These are phyloP conservation scores for Whalleya microplaca DNA, from an alignment of 2,329 filamentous ascomycete species.

Conservation along the genomic window DNA sequence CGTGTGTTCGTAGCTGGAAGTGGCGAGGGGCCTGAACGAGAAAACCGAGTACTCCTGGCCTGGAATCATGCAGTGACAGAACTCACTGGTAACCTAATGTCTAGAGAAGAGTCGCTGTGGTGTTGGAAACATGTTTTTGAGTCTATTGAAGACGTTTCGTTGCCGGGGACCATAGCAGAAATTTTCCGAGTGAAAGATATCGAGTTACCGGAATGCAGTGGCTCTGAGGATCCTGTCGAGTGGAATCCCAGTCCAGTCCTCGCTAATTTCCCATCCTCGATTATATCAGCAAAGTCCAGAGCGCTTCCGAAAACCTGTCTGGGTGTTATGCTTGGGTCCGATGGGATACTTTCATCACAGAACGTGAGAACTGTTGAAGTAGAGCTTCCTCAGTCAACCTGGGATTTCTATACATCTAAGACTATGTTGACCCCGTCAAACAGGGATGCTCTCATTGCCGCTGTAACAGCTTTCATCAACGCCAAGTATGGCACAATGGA, in stretches of 20 bases:
- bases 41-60: conserved; percentile 12
- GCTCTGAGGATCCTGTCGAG: conserved; percentile 9
- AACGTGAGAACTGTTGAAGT: not conserved
- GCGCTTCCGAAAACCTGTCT: conserved; percentile 7
- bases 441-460: conserved; percentile 11
- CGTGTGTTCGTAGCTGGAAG: conserved; percentile 15
- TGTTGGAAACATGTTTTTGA: conserved; percentile 21
- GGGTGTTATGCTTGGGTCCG: conserved; percentile 17
- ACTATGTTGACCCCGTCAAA: not conserved
- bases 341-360: not conserved
- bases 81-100: conserved; percentile 13
- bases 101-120: not conserved
- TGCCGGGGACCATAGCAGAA: not conserved
- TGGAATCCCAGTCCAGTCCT: conserved; percentile 23
- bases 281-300: not conserved
- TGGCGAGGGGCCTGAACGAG: conserved; percentile 7
- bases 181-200: not conserved
- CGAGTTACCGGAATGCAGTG: conserved; percentile 6
- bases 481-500: conserved; percentile 19
- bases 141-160: not conserved
- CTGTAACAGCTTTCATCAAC: conserved; percentile 19
- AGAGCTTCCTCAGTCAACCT: not conserved
- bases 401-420: not conserved
- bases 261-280: not conserved
- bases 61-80: conserved; percentile 26